A percentile compares a stretch with the other conserved stretches of the same genome.
Evolutionary conservation across 2,329 filamentous ascomycete genomes (phyloP).

Genomic region (Cucurbitaria berberidis): DNA sequence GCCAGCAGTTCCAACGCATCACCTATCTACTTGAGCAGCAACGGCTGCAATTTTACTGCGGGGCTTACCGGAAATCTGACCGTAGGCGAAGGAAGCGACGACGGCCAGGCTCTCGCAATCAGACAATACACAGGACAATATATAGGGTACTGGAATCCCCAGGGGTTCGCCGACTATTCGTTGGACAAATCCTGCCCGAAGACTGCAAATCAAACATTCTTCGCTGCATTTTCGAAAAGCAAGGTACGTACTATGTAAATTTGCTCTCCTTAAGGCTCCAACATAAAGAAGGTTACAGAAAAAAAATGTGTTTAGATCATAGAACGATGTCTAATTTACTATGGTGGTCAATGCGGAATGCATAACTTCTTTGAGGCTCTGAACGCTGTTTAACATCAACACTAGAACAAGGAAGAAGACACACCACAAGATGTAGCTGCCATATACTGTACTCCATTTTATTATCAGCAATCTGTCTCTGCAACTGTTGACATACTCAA

Average conservation of each 20-base stretch:
- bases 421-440: constrained; percentile 23
- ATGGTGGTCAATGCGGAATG: too few relatives aligned
- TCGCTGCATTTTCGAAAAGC: constrained; percentile 15
- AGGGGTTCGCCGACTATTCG: constrained; percentile 42
- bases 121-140: constrained; percentile 48
- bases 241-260: constrained; percentile 1
- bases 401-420: constrained; percentile 17
- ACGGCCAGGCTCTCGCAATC: neutral
- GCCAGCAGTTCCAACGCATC: neutral
- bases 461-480: constrained; percentile 55
- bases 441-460: constrained; percentile 40
- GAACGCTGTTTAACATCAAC: neutral
- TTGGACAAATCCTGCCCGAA: constrained; percentile 39
- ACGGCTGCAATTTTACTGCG: constrained; percentile 24
- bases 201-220: constrained; percentile 45
- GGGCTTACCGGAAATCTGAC: constrained; percentile 18
- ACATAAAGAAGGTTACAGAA: too few relatives aligned
- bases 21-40: neutral
- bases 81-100: neutral
- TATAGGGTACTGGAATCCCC: constrained; percentile 51
- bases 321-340: too few relatives aligned
- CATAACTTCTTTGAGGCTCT: too few relatives aligned
- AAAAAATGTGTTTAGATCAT: too few relatives aligned
- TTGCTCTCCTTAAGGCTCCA: too few relatives aligned
- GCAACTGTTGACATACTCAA: constrained; percentile 45